Base-by-base conservation (phyloP, 176 grass and related monocot genomes). In the Phoenix roebelenii region DNA sequence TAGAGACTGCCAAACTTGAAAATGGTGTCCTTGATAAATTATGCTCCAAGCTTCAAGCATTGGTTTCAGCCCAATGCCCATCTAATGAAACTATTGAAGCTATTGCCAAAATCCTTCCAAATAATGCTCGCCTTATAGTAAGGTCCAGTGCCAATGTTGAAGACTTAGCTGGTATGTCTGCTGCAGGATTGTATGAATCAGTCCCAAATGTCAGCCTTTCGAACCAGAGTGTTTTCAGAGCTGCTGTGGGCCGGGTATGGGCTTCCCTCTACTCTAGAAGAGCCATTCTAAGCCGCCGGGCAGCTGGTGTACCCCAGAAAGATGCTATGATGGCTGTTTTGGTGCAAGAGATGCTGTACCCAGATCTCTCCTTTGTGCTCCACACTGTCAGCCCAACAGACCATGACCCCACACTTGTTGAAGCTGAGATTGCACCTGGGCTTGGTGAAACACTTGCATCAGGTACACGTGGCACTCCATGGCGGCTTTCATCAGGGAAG, bases 101-200 rank as follows among this genome's bases (percentile, higher is more conserved):
- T 59, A 56, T 96, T 52, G 70, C 67, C 60, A 76, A 44, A 64
- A 72, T 80, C 51, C 71, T 96, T 29, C 69, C 79, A 23, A 62
- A 54, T 53, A 76, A 85, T 68, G 55, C 49, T 15, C 75, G 86
- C 25, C 75, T 96, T 19, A 96, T 96, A 15, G 92, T 87, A 49
- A 87, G 92, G 73, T 96, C 92, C 65, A 96, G 80, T 61, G 92
- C 92, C 60, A 96, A 96, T 67, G 83, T 96, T 22, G 92, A 96
- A 71, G 92, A 96, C 79, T 64, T 96, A 55, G 92, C 92, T 60
- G 92, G 92, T 32, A 96, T 96, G 87, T 96, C 92, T 67, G 92
- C 92, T 52, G 92, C 92, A 50, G 92, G 92, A 15, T 75, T 96
- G 19, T 96, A 96, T 35, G 87, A 96, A 24, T 96, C 92, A 7